Evolutionary conservation across 345 rosid genomes (phyloP).

Genomic region (Citrus cavaleriei): DNA sequence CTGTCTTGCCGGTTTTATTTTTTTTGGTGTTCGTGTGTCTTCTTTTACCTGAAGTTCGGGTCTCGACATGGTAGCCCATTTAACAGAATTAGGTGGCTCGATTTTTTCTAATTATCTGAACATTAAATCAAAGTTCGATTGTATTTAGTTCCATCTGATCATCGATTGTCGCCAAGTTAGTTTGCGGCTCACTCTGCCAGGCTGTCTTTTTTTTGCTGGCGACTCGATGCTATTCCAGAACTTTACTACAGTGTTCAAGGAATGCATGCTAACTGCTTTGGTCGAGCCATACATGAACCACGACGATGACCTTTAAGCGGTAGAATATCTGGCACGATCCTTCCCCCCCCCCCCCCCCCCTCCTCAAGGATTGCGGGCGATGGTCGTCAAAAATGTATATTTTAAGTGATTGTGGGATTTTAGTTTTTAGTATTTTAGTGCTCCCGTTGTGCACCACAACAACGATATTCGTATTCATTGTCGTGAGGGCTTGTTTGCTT

Average conservation of each 20-base stretch:
- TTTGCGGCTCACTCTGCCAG: neutral
- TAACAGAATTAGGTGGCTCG: neutral
- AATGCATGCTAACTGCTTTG: no score
- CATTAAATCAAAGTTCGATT: neutral
- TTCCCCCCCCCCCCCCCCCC: rapidly evolving
- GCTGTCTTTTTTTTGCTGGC: neutral
- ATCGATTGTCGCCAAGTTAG: neutral
- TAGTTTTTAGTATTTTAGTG: no score
- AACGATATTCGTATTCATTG: neutral
- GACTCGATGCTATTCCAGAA: neutral
- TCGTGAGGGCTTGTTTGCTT: neutral
- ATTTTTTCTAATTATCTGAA: neutral
- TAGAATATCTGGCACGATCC: no score
- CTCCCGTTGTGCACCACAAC: no score
- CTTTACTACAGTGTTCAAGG: no score
- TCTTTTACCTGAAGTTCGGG: neutral
- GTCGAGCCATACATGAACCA: no score
- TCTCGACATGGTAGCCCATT: neutral
- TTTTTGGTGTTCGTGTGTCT: neutral
- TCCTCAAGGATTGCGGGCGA: no score
- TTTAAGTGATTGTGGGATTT: no score
- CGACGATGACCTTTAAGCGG: no score
- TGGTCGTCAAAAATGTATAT: no score
- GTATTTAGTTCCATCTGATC: conserved; percentile 3
- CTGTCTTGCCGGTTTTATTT: neutral